Conservation (phyloP, 768 basidiomycete genomes). For the Candolleomyces efflorescens region DNA sequence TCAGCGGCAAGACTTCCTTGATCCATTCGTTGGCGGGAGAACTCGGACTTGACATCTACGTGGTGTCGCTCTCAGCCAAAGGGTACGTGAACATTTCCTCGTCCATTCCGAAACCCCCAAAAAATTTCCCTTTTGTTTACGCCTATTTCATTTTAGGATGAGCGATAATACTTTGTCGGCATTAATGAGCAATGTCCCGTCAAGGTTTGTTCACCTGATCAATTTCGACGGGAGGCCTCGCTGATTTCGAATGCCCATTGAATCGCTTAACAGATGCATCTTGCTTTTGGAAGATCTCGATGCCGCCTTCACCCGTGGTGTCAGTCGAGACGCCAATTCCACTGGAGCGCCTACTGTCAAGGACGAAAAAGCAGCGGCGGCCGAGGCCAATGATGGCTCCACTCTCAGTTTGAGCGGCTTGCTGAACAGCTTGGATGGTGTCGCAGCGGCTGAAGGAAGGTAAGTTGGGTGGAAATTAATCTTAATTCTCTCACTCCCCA, state of each 20-base stretch:
- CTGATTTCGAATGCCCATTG: constrained; percentile 3
- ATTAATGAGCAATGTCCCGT: constrained; percentile 85
- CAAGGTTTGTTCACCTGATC: constrained; percentile 44
- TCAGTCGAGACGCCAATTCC: constrained; percentile 75
- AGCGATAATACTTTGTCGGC: constrained; percentile 85
- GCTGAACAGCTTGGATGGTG: constrained; percentile 82
- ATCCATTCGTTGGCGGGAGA: constrained; percentile 85
- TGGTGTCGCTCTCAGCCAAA: constrained; percentile 83
- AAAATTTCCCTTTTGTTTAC: constrained; percentile 6
- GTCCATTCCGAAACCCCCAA: neutral
- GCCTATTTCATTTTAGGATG: constrained; percentile 50
- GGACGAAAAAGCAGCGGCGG: constrained; percentile 18
- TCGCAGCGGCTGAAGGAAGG: constrained; percentile 84
- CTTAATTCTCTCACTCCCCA: neutral
- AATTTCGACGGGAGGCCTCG: neutral
- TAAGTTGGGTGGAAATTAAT: constrained; percentile 32
- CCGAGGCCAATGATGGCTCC: constrained; percentile 65
- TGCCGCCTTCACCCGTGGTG: constrained; percentile 85
- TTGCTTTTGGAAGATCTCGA: constrained; percentile 92
- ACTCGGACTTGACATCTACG: constrained; percentile 86
- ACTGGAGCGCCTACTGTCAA: constrained; percentile 61
- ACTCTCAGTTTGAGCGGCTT: constrained; percentile 83
- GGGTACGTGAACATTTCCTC: constrained; percentile 46
- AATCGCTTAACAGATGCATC: constrained; percentile 61
- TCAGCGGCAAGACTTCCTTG: constrained; percentile 80